Base-by-base conservation (phyloP, 805 yeast genomes). In the Monosporozyma yasuniensis region DNA sequence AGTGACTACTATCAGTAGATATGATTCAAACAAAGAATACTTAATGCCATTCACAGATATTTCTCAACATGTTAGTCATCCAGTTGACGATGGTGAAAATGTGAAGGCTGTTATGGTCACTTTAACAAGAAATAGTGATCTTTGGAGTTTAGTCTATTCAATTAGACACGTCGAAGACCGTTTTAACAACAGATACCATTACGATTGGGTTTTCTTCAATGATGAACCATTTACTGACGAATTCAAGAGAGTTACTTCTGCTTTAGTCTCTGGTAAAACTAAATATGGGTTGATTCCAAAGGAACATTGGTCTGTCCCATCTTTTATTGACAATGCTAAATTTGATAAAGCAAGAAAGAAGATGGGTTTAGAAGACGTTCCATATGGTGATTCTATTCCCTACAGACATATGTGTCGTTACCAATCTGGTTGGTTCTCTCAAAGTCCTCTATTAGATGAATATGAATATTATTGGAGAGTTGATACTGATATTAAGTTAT, bases 151-250 rank as follows among this genome's bases (percentile, higher is more conserved):
- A 61, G 63, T 81, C 5, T 74, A 74, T 42, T 75, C 91, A 3
- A 77, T 86, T 47, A 75, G 79, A 54, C 74, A 75, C 50, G 78
- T 81, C 44, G 86, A 85, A 60, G 81, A 76, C 55, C 67, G 90
- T 37, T 85, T 84, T 70, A 86, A 86, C 65, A 34, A 60, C 41
- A 69, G 72, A 48, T 82, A 65, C 61, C 76, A 80, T 56, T 85
- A 86, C 60, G 93, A 86, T 64, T 86, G 89, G 87, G 82, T 84
- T 2, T 86, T 87, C 57, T 65, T 86, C 45, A 87, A 87, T 63
- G 89, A 87, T 60, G 76, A 72, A 53, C 78, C 76, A 2, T 87
- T 87, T 63, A 61, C 74, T 42, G 74, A 72, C 3, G 78, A 76
- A 54, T 87, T 86, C 64, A 74, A 70, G 50, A 61, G 66, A 25